Evolutionary conservation across 208 protist species (phyloP), one percentile per base, ranked within the genome.

Genomic region (Leishmania mexicana): DNA sequence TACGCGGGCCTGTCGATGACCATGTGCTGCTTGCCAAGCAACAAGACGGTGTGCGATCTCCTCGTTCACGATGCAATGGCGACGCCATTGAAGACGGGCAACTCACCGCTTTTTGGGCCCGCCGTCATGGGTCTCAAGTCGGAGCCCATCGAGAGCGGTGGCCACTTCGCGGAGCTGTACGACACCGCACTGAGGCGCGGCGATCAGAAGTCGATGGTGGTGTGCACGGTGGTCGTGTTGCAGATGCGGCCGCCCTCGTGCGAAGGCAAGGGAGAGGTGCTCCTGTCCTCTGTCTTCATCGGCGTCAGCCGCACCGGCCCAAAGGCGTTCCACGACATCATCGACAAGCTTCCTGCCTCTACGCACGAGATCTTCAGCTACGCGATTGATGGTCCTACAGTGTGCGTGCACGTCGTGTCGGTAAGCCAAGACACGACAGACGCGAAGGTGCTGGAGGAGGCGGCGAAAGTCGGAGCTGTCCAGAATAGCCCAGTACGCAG

Each of bases 21-120:
- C 35, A 79, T 89, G 71, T 85, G 80, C 58, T 80, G 84, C 28
- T 78, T 91, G 75, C 90, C 85, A 73, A 72, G 70, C 35, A 74
- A 83, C 57, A 71, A 35, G 53, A 81, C 83, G 60, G 81, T 85
- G 62, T 80, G 84, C 65, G 88, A 90, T 79, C 85, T 93, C 40
- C 76, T 92, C 60, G 76, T 83, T 6, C 67, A 72, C 24, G 73
- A 75, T 10, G 81, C 85, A 8, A 64, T 68, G 28, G 80, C 81
- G 47, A 78, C 51, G 58, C 67, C 81, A 42, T 53, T 93, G 78
- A 78, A 87, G 72, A 75, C 84, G 71, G 83, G 84, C 81, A 88
- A 82, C 76, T 90, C 89, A 3, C 91, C 91, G 24, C 80, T 94
- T 49, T 92, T 88, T 60, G 91, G 91, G 70, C 84, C 85, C 28